phyloP scores from a whole-genome alignment of 2,329 filamentous ascomycete species.

The Arthrobotrys sinensis region DNA sequence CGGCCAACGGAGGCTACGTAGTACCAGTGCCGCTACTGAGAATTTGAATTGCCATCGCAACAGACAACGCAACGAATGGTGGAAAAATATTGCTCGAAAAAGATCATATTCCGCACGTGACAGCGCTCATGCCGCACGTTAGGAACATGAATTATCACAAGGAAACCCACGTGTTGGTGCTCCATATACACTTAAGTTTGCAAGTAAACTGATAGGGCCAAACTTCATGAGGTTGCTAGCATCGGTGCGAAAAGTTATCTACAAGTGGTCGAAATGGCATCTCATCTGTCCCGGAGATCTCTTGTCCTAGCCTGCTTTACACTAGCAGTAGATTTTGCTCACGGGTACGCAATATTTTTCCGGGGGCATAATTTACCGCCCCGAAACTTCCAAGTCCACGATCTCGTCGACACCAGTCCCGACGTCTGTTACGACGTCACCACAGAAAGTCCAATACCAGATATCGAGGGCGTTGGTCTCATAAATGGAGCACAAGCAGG shows the following conservation, averaged over 20 bases:
- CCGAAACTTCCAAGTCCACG: constrained; percentile 34
- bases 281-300: neutral
- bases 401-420: constrained; percentile 18
- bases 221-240: too few species aligned
- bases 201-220: too few species aligned
- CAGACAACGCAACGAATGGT: constrained; percentile 5
- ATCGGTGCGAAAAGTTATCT: neutral
- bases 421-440: constrained; percentile 37
- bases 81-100: constrained; percentile 43
- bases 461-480: constrained; percentile 28
- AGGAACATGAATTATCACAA: neutral
- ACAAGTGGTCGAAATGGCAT: neutral
- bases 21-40: too few species aligned
- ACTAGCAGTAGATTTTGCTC: neutral
- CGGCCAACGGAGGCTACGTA: too few species aligned
- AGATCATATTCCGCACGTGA: constrained; percentile 46
- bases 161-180: neutral
- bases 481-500: constrained; percentile 38
- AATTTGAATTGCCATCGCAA: neutral
- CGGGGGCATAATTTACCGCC: constrained; percentile 19
- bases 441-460: neutral
- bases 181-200: too few species aligned
- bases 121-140: constrained; percentile 15
- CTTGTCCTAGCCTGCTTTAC: constrained; percentile 2
- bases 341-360: constrained; percentile 42